Percentiles rank a stretch among this genome's conserved stretches.
Conservation (phyloP, 2,329 filamentous ascomycete genomes). For the Aureobasidium sp. region DNA sequence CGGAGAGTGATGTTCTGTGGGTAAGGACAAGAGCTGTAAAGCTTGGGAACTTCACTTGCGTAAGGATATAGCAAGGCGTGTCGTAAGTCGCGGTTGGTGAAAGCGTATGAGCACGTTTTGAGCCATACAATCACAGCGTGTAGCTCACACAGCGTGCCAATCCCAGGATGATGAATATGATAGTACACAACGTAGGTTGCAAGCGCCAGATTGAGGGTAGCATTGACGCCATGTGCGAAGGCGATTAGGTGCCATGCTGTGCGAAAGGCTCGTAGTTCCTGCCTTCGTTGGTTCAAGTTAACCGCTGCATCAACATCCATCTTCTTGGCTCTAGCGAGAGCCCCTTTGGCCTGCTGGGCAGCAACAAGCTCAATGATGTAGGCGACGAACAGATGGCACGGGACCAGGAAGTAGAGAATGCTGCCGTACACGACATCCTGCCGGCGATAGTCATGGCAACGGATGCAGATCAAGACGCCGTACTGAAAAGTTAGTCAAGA, state of each 20-base stretch:
- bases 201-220: slow-evolving; percentile 70
- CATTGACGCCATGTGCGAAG: slow-evolving; percentile 74
- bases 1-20: slow-evolving; percentile 81
- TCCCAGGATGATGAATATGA: slow-evolving; percentile 84
- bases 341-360: slow-evolving; percentile 67
- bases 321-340: slow-evolving; percentile 51
- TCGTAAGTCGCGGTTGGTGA: slow-evolving; percentile 91
- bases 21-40: slow-evolving; percentile 81
- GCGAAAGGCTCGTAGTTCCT: slow-evolving; percentile 35
- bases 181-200: slow-evolving; percentile 85
- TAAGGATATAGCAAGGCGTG: slow-evolving; percentile 57
- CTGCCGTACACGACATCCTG: slow-evolving; percentile 71
- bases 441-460: slow-evolving; percentile 77
- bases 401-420: slow-evolving; percentile 77
- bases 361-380: slow-evolving; percentile 84
- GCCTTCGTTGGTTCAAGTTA: slow-evolving; percentile 49
- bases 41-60: slow-evolving; percentile 62
- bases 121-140: slow-evolving; percentile 95
- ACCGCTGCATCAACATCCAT: slow-evolving; percentile 34
- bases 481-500: slow-evolving; percentile 46
- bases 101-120: slow-evolving; percentile 91
- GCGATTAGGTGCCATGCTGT: slow-evolving; percentile 73
- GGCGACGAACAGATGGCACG: slow-evolving; percentile 82
- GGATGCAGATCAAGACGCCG: slow-evolving; percentile 85
- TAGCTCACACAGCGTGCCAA: slow-evolving; percentile 82